A percentile compares a stretch with the other conserved stretches of the same genome.
phyloP scores from a whole-genome alignment of 2,329 filamentous ascomycete species.

The Penicillium sp. region DNA sequence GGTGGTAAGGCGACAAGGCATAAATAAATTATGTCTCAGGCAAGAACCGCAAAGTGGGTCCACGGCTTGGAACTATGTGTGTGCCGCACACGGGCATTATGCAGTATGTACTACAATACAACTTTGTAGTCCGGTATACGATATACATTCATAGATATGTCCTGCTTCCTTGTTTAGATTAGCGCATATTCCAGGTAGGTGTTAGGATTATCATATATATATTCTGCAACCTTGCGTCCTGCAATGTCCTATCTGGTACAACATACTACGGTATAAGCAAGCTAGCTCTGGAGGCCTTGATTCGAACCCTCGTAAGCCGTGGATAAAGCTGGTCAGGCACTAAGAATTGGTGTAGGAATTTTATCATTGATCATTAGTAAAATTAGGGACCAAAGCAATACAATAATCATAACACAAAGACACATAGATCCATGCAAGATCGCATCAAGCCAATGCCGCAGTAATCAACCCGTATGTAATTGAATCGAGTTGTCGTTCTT shows the following conservation, averaged over 20 bases:
- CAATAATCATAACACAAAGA: background rate
- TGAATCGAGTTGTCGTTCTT: slow-evolving; percentile 21
- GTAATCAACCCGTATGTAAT: slow-evolving; percentile 24
- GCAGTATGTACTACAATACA: background rate
- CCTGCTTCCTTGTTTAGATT: too few relatives aligned
- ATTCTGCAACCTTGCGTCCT: background rate
- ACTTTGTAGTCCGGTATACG: background rate
- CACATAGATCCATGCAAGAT: background rate
- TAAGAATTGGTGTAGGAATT: background rate
- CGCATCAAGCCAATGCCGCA: slow-evolving; percentile 18
- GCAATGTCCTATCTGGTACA: background rate
- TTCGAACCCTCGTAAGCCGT: background rate
- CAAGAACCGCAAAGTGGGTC: background rate
- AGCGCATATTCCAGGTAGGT: background rate
- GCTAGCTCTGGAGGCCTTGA: background rate
- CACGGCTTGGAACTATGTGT: background rate
- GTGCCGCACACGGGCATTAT: background rate
- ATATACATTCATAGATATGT: too few relatives aligned
- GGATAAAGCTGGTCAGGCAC: background rate
- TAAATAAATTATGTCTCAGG: background rate
- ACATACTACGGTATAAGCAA: background rate
- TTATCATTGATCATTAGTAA: background rate
- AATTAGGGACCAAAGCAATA: background rate
- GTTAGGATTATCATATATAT: too few relatives aligned
- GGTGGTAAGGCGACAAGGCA: slow-evolving; percentile 17